A percentile compares a stretch with the other conserved stretches of the same genome.
Conservation (phyloP, 495 filamentous ascomycete species). For the Penicillium arizonense region DNA sequence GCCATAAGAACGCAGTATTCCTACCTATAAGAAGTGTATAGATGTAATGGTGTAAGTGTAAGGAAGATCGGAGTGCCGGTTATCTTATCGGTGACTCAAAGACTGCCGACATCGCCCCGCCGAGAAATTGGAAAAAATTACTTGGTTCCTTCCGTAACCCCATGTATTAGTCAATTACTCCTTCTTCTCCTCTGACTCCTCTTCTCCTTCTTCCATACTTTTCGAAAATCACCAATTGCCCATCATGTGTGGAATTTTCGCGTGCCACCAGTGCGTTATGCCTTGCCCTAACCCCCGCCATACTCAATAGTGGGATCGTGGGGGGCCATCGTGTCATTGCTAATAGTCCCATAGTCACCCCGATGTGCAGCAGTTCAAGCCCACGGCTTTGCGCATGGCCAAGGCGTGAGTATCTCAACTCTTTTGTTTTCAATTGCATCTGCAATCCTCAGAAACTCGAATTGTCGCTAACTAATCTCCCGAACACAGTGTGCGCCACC, state of each 20-base stretch:
- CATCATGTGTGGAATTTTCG: constrained; percentile 82
- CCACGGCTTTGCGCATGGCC: constrained; percentile 89
- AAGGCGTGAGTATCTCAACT: constrained; percentile 71
- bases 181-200: constrained; percentile 1
- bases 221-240: constrained; percentile 24
- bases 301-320: constrained; percentile 6
- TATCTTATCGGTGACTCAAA: constrained; percentile 53
- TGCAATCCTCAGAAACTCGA: constrained; percentile 30
- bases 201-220: constrained; percentile 5
- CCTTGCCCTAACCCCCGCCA: constrained; percentile 9
- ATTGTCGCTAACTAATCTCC: constrained; percentile 24
- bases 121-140: constrained; percentile 33
- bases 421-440: constrained; percentile 7
- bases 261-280: constrained; percentile 76
- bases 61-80: background rate
- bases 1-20: no score
- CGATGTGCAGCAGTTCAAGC: constrained; percentile 95
- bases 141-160: constrained; percentile 15
- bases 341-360: constrained; percentile 66
- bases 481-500: constrained; percentile 75
- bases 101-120: constrained; percentile 44
- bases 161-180: constrained; percentile 22
- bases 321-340: constrained; percentile 11
- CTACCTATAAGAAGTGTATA: background rate
- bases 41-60: background rate